These are phyloP conservation scores for Apiotrichum akiyoshidainum DNA, from an alignment of 1,284 basidiomycete genomes.

Conservation along the genomic window DNA sequence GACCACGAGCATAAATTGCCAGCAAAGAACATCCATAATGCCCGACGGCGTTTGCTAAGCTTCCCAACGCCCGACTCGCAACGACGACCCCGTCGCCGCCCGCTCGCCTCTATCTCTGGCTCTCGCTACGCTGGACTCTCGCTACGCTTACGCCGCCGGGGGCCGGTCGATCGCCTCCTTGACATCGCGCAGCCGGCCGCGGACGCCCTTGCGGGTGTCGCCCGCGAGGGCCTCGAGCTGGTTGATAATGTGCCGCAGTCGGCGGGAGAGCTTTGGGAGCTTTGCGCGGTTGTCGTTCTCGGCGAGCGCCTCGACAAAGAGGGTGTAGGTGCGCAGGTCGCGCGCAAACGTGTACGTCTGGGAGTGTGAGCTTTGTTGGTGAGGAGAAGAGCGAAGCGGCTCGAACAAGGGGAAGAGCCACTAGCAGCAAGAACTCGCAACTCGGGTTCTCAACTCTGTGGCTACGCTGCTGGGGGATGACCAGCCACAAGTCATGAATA, in stretches of 20 bases:
- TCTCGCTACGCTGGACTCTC: no score
- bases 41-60: no score
- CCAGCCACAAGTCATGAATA: no score
- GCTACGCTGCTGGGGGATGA: no score
- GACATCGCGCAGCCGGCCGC: conserved; percentile 35
- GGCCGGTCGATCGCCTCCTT: conserved; percentile 24
- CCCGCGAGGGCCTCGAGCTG: conserved; percentile 35
- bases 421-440: no score
- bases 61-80: no score
- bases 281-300: conserved; percentile 19
- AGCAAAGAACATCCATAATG: not conserved
- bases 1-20: not conserved
- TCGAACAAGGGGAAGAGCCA: no score
- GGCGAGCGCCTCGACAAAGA: conserved; percentile 36
- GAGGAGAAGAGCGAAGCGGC: not conserved
- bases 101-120: no score
- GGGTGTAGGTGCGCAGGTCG: conserved; percentile 43
- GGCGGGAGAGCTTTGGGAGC: conserved; percentile 25
- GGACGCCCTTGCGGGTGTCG: conserved; percentile 40
- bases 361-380: not conserved
- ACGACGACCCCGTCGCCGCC: no score
- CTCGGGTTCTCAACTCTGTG: no score
- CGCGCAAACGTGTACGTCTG: conserved; percentile 51
- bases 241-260: conserved; percentile 29
- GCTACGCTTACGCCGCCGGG: not conserved